These are phyloP conservation scores for Orbilia blumenaviensis DNA, from an alignment of 2,329 filamentous ascomycete species.

Conservation along the genomic window DNA sequence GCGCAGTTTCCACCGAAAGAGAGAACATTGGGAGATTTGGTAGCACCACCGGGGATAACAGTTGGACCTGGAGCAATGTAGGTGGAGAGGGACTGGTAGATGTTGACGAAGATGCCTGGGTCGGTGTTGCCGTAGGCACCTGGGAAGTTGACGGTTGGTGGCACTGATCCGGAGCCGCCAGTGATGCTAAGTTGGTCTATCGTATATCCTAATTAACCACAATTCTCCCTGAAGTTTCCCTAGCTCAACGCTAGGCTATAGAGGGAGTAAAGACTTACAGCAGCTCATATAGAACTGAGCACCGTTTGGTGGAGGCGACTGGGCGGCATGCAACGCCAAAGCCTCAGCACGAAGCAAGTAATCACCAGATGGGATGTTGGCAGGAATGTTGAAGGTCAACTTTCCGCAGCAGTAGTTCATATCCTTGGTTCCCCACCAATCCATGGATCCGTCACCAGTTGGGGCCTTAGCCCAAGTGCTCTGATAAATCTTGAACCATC, in stretches of 20 bases:
- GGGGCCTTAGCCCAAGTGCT: conserved; percentile 57
- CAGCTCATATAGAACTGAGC: conserved; percentile 53
- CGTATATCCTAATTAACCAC: not conserved
- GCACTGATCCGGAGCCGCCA: conserved; percentile 48
- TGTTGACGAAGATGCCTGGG: conserved; percentile 64
- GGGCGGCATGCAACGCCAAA: conserved; percentile 67
- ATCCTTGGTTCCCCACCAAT: conserved; percentile 65
- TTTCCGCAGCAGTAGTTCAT: conserved; percentile 63
- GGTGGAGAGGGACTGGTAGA: conserved; percentile 61
- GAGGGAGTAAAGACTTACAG: conserved; percentile 25
- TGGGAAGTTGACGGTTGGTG: conserved; percentile 63
- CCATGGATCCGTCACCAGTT: conserved; percentile 62
- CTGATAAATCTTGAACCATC: conserved; percentile 68
- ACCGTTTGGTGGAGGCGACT: conserved; percentile 28
- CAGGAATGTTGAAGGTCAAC: conserved; percentile 62
- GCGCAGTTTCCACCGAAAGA: conserved; percentile 39
- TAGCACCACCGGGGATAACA: conserved; percentile 71
- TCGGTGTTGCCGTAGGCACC: conserved; percentile 63
- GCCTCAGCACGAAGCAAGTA: conserved; percentile 69
- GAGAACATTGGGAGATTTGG: conserved; percentile 59
- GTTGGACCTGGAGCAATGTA: conserved; percentile 66
- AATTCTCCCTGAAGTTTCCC: not conserved
- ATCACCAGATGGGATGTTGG: conserved; percentile 66
- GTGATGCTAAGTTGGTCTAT: conserved; percentile 47
- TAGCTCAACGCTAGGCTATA: not conserved